A percentile compares a stretch with the other conserved stretches of the same genome.
These are phyloP conservation scores for Tephrocybe sp. DNA, from an alignment of 768 basidiomycete species.

Conservation along the genomic window DNA sequence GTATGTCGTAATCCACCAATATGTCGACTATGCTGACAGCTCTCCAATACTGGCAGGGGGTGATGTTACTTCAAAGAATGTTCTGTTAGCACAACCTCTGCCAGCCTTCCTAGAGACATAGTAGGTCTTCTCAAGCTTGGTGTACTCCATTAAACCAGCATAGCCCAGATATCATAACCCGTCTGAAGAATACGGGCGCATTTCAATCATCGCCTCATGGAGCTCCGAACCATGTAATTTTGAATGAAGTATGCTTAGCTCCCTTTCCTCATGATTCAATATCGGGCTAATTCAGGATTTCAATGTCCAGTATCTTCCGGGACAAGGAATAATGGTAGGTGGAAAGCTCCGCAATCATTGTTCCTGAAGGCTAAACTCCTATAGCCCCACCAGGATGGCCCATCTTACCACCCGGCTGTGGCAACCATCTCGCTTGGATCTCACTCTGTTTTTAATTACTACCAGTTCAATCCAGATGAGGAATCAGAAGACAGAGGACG, in stretches of 20 bases:
- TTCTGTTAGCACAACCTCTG: constrained; percentile 65
- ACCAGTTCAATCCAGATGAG: constrained; percentile 47
- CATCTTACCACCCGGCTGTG: constrained; percentile 83
- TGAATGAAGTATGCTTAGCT: constrained; percentile 66
- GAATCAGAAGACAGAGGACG: constrained; percentile 35
- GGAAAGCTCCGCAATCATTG: background rate
- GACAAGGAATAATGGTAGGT: constrained; percentile 91
- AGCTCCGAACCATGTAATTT: constrained; percentile 83
- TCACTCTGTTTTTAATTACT: constrained; percentile 82
- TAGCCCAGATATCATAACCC: constrained; percentile 76
- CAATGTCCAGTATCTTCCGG: constrained; percentile 64
- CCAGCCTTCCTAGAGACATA: constrained; percentile 68
- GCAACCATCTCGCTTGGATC: constrained; percentile 89
- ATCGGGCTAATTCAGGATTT: constrained; percentile 2
- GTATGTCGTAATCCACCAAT: constrained; percentile 31
- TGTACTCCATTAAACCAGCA: constrained; percentile 3
- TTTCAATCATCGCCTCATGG: constrained; percentile 65
- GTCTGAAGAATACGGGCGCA: constrained; percentile 60
- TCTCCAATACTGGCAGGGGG: constrained; percentile 48
- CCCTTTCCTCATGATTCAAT: background rate
- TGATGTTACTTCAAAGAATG: constrained; percentile 65
- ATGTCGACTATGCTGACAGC: constrained; percentile 5
- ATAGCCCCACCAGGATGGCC: constrained; percentile 92
- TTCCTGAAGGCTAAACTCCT: background rate
- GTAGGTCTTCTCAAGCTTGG: constrained; percentile 38